A percentile compares a stretch with the other conserved stretches of the same genome.
These are phyloP conservation scores for Salicornia ramosissima DNA, from an alignment of 148 eudicot genomes.

Conservation along the genomic window DNA sequence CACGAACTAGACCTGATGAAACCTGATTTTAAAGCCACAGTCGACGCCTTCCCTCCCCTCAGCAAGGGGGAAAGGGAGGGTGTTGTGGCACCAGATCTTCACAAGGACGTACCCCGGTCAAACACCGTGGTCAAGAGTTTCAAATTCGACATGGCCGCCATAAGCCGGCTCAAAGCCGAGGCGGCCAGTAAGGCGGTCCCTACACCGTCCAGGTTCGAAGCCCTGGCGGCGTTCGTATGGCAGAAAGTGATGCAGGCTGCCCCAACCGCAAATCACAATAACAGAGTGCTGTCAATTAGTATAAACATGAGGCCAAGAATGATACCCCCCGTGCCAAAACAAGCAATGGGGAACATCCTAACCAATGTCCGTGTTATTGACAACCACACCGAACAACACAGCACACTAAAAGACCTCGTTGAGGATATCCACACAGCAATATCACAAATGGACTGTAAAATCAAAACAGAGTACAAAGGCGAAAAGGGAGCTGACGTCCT, in stretches of 20 bases:
- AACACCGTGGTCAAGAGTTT: constrained; percentile 7
- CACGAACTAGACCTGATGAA: too few relatives aligned
- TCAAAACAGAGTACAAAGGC: not conserved
- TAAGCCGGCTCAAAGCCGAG: not conserved
- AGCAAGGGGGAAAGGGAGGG: too few relatives aligned
- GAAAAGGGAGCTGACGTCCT: not conserved
- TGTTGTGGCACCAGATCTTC: not conserved
- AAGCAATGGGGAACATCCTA: not conserved
- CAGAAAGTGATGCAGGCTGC: not conserved
- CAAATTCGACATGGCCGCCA: not conserved
- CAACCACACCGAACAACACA: not conserved
- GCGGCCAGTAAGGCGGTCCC: constrained; percentile 2
- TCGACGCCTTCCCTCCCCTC: constrained; percentile 8
- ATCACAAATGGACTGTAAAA: not conserved
- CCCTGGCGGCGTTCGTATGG: constrained; percentile 9
- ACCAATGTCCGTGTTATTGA: not conserved
- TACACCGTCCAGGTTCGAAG: not conserved
- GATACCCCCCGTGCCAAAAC: not conserved
- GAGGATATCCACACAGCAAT: not conserved
- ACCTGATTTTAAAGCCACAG: not conserved
- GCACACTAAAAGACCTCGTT: not conserved
- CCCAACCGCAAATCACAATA: not conserved
- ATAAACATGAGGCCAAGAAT: constrained; percentile 6
- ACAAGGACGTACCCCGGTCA: not conserved
- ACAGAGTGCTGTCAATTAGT: not conserved